A percentile compares a stretch with the other conserved stretches of the same genome.
Conservation (phyloP, 495 filamentous ascomycete genomes). For the Lophium mytilinum region DNA sequence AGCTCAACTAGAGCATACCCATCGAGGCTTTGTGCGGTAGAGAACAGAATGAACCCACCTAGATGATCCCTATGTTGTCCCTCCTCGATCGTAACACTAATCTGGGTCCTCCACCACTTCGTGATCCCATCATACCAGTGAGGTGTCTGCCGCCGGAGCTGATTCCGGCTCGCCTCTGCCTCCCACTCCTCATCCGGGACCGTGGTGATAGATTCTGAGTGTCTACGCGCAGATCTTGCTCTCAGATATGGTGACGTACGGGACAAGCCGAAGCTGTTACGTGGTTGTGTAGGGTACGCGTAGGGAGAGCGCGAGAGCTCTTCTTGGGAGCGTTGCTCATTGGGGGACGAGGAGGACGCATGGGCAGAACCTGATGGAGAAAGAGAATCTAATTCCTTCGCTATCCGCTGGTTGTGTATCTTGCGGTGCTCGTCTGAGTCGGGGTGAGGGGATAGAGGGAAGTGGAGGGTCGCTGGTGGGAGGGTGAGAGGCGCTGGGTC, state of each 20-base stretch:
- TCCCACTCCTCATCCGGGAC: conserved; percentile 6
- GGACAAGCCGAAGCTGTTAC: neutral
- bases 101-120: conserved; percentile 40
- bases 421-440: conserved; percentile 14
- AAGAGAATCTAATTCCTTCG: conserved; percentile 14
- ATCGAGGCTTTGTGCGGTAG: no score
- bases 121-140: conserved; percentile 30
- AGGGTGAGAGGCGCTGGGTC: conserved; percentile 6
- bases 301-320: neutral
- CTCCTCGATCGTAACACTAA: conserved; percentile 39
- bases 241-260: neutral
- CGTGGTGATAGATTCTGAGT: conserved; percentile 1
- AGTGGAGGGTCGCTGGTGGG: conserved; percentile 8
- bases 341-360: neutral
- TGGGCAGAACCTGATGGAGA: neutral
- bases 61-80: conserved; percentile 45
- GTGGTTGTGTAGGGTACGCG: neutral
- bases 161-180: conserved; percentile 8
- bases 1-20: no score
- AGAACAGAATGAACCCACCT: conserved; percentile 36
- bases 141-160: conserved; percentile 17
- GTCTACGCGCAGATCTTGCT: neutral
- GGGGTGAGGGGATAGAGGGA: conserved; percentile 5
- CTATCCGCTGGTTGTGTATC: conserved; percentile 8
- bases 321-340: neutral